Conservation (phyloP, 2,329 filamentous ascomycete genomes). For the Sarocladium brachiariae region DNA sequence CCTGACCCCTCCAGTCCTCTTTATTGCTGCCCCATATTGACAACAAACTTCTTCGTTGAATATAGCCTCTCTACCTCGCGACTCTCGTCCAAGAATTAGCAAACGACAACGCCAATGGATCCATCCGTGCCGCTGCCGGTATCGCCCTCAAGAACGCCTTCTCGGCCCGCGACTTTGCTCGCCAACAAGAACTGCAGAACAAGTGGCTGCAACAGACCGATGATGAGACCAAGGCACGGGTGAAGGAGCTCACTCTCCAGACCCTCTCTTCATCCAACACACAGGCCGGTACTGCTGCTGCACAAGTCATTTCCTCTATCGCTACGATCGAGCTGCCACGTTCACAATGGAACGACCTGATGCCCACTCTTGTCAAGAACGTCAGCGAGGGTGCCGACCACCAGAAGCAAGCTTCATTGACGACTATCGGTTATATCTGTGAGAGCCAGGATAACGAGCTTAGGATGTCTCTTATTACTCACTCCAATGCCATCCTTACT, state of each 20-base stretch:
- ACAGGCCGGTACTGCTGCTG: slow-evolving; percentile 80
- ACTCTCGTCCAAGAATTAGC: slow-evolving; percentile 91
- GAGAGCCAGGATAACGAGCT: slow-evolving; percentile 89
- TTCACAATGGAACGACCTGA: slow-evolving; percentile 88
- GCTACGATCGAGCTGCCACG: slow-evolving; percentile 90
- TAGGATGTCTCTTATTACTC: slow-evolving; percentile 68
- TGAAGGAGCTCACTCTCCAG: slow-evolving; percentile 86
- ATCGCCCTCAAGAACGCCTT: slow-evolving; percentile 98
- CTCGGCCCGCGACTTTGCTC: slow-evolving; percentile 80
- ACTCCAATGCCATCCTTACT: slow-evolving; percentile 96
- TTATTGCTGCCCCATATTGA: slow-evolving; percentile 9
- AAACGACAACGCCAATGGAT: slow-evolving; percentile 75
- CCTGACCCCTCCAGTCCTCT: slow-evolving; percentile 14
- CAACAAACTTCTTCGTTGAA: slow-evolving; percentile 20
- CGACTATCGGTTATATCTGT: slow-evolving; percentile 97
- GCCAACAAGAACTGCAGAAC: slow-evolving; percentile 82
- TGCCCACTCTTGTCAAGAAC: slow-evolving; percentile 83
- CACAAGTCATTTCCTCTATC: slow-evolving; percentile 92
- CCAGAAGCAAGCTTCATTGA: slow-evolving; percentile 90
- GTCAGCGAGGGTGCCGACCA: slow-evolving; percentile 80
- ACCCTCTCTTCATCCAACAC: slow-evolving; percentile 74
- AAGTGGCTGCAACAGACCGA: slow-evolving; percentile 88
- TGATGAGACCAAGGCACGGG: slow-evolving; percentile 71
- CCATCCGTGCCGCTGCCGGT: slow-evolving; percentile 90
- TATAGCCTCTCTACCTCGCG: slow-evolving; percentile 80